Base-by-base conservation (phyloP, 2,329 filamentous ascomycete genomes). In the Alternaria solani region DNA sequence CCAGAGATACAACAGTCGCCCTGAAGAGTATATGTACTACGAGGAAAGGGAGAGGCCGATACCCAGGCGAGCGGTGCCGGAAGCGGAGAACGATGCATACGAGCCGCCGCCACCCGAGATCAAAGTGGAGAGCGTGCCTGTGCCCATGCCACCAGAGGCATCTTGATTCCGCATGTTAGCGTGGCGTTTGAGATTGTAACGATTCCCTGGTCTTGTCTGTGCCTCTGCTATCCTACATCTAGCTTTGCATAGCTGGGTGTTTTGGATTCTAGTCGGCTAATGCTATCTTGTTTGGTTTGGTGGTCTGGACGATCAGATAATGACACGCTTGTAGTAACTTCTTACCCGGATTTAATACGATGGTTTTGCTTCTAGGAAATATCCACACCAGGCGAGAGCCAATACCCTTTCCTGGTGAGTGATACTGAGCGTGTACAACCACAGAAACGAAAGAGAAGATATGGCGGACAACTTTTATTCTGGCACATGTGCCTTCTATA, bases 1-100 rank as follows among this genome's bases (percentile, higher is more conserved):
- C 25, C 73, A 71, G 32, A 59, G 71, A 23, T 69, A 72, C 59
- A 69, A 70, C 20, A 69, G 65, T 51, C 67, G 66, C 2, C 57
- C 68, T 18, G 67, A 70, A 25, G 65, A 70, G 53, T 74, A 75
- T 46, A 63, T 75, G 28, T 76, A 76, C 39, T 74, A 76, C 32
- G 75, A 77, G 20, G 75, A 75, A 26, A 69, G 72, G 48, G 72
- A 74, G 39, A 63, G 67, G 41, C 63, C 62, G 30, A 62, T 64
- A 30, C 58, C 63, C 16, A 63, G 68, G 26, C 64, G 67, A 34
- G 66, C 70, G 36, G 61, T 32, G 12, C 47, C 51, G 7, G 66
- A 65, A 18, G 66, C 61, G 55, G 73, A 75, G 36, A 53, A 62
- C 4, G 72, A 75, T 34, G 55, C 66, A 28, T 72, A 72, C 51